These are phyloP conservation scores for Pontederia crassipes DNA, from an alignment of 176 grass and related monocot genomes.

Conservation along the genomic window DNA sequence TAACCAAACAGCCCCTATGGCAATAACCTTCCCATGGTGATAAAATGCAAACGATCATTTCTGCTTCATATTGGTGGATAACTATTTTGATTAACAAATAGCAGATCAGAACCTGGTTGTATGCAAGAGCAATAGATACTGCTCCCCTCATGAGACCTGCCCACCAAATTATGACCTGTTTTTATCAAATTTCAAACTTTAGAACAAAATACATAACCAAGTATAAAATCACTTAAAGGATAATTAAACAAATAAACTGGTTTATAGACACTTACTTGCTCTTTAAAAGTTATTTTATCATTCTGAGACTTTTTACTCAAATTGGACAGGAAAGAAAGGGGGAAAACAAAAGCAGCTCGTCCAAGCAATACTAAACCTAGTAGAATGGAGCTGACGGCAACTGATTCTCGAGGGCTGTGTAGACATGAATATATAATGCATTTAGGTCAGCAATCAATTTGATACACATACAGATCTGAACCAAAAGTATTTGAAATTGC, in stretches of 20 bases:
- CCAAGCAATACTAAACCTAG: conserved; percentile 81
- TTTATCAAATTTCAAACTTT: neutral
- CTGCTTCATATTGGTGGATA: too few species aligned
- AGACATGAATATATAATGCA: neutral
- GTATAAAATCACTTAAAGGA: neutral
- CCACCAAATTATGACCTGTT: conserved; percentile 84
- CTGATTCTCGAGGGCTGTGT: conserved; percentile 69
- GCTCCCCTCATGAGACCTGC: conserved; percentile 99
- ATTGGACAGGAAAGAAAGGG: conserved; percentile 68
- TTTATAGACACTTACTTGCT: conserved; percentile 46
- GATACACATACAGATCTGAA: neutral
- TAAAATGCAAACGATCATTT: too few species aligned
- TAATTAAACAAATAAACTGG: conserved; percentile 1
- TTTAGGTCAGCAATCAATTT: neutral
- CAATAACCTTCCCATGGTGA: too few species aligned
- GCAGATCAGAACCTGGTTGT: conserved; percentile 52
- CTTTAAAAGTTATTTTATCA: conserved; percentile 75
- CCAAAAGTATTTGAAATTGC: neutral
- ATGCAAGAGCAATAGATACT: conserved; percentile 99
- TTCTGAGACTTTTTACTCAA: conserved; percentile 46
- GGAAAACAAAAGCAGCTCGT: conserved; percentile 86
- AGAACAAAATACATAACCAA: neutral
- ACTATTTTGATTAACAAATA: neutral
- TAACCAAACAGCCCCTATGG: too few species aligned
- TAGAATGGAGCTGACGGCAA: conserved; percentile 66